Conservation (phyloP, 331 rosid genomes). For the Rosa hybrid region DNA sequence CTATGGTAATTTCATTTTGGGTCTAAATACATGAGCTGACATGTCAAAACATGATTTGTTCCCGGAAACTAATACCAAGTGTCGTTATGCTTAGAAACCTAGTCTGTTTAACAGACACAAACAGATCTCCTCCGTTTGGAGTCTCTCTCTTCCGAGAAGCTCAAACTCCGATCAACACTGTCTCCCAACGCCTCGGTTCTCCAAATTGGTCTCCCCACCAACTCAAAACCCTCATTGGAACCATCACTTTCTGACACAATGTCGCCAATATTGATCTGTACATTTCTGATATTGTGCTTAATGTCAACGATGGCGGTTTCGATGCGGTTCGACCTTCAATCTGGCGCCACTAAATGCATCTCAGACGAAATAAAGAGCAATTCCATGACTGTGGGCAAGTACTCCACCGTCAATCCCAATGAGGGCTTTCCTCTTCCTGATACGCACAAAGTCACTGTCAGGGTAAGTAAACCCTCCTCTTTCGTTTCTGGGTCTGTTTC, state of each 20-base stretch:
- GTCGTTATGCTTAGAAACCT: neutral
- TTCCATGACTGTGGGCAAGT: conserved; percentile 78
- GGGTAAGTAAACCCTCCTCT: conserved; percentile 44
- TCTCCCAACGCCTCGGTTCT: neutral
- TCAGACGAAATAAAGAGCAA: conserved; percentile 70
- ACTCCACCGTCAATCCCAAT: conserved; percentile 48
- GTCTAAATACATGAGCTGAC: neutral
- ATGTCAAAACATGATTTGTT: conserved; percentile 11
- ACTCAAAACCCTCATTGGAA: neutral
- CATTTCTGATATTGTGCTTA: conserved; percentile 10
- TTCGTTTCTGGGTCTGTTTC: neutral
- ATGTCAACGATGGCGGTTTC: conserved; percentile 32
- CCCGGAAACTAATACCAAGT: neutral
- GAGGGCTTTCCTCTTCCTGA: conserved; percentile 61
- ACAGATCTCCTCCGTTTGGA: conserved; percentile 9
- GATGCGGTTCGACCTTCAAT: conserved; percentile 66
- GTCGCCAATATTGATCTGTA: neutral
- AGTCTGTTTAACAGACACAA: neutral
- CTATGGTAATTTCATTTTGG: neutral
- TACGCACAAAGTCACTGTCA: conserved; percentile 54
- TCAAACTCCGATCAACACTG: conserved; percentile 11
- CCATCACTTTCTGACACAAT: neutral
- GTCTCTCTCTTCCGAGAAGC: conserved; percentile 6
- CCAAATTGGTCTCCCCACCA: neutral
- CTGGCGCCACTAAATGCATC: conserved; percentile 75